A percentile compares a stretch with the other conserved stretches of the same genome.
Conservation (phyloP, 1,284 basidiomycete genomes). For the Anthracocystis setariae region DNA sequence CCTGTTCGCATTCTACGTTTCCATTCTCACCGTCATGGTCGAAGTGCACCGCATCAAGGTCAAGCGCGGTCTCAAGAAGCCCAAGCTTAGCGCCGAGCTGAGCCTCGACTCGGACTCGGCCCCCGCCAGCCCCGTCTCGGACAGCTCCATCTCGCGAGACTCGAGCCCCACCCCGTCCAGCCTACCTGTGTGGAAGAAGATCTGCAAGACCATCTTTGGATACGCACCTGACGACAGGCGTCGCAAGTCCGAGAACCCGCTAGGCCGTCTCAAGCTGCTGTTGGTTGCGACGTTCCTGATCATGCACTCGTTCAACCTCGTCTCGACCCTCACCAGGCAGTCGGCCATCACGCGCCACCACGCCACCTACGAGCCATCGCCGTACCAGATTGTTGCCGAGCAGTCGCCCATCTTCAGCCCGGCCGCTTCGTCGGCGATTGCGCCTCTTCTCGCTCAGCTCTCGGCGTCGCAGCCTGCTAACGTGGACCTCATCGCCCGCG, state of each 20-base stretch:
- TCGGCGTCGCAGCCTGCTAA: constrained; percentile 41
- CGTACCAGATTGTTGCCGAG: constrained; percentile 56
- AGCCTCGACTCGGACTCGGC: constrained; percentile 60
- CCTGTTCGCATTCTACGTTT: constrained; percentile 88
- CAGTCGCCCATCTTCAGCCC: constrained; percentile 47
- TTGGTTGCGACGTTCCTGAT: constrained; percentile 72
- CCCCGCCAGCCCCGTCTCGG: constrained; percentile 48
- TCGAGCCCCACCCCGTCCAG: constrained; percentile 34
- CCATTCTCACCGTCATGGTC: constrained; percentile 90
- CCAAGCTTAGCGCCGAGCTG: constrained; percentile 57
- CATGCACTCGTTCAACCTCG: constrained; percentile 78
- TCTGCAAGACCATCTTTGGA: constrained; percentile 54
- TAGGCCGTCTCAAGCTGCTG: constrained; percentile 87
- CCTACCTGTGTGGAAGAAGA: constrained; percentile 52
- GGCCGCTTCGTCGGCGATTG: constrained; percentile 41
- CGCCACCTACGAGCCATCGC: constrained; percentile 63
- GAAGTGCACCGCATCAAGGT: constrained; percentile 77
- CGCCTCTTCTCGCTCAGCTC: constrained; percentile 57
- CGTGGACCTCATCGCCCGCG: constrained; percentile 55
- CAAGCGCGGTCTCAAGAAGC: constrained; percentile 70
- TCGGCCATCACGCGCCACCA: constrained; percentile 74
- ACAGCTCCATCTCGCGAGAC: constrained; percentile 43
- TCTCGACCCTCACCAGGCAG: constrained; percentile 85
- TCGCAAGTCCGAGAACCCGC: constrained; percentile 76
- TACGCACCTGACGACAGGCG: constrained; percentile 73